Percentiles rank a stretch among this genome's conserved stretches.
Evolutionary conservation across 2,329 filamentous ascomycete genomes (phyloP).

Genomic region (Alternaria sp.): DNA sequence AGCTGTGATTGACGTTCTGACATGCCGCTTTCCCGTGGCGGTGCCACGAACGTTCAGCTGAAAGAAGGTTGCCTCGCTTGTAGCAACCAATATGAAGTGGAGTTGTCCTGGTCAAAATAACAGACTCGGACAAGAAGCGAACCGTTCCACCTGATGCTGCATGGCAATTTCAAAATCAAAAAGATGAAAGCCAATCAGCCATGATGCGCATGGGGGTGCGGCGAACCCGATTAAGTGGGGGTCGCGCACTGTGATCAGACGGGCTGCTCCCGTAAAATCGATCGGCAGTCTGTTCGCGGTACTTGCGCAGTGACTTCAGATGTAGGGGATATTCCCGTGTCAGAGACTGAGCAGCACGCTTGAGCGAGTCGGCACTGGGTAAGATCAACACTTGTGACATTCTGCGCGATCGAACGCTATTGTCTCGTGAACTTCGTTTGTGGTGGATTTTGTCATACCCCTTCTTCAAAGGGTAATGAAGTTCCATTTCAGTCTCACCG

Average conservation of each 20-base stretch:
- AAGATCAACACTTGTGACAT: background rate
- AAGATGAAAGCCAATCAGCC: background rate
- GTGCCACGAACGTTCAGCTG: slow-evolving; percentile 1
- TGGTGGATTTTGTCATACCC: background rate
- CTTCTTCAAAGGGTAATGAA: background rate
- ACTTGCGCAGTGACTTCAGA: background rate
- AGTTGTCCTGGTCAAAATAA: background rate
- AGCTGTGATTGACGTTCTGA: background rate
- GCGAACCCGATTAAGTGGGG: slow-evolving; percentile 6
- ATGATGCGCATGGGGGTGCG: background rate
- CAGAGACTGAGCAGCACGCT: background rate
- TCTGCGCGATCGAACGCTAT: background rate
- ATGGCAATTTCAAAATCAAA: background rate
- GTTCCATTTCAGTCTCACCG: background rate
- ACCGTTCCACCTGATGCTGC: background rate
- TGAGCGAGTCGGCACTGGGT: background rate
- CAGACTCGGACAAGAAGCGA: background rate
- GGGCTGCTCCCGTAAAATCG: background rate
- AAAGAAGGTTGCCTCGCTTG: background rate
- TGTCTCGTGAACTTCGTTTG: background rate
- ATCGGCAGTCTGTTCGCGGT: slow-evolving; percentile 4
- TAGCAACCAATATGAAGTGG: background rate
- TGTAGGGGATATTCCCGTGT: background rate
- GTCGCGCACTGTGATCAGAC: background rate
- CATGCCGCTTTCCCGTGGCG: background rate